These are phyloP conservation scores for Clathrus columnatus DNA, from an alignment of 768 basidiomycete genomes.

Conservation along the genomic window DNA sequence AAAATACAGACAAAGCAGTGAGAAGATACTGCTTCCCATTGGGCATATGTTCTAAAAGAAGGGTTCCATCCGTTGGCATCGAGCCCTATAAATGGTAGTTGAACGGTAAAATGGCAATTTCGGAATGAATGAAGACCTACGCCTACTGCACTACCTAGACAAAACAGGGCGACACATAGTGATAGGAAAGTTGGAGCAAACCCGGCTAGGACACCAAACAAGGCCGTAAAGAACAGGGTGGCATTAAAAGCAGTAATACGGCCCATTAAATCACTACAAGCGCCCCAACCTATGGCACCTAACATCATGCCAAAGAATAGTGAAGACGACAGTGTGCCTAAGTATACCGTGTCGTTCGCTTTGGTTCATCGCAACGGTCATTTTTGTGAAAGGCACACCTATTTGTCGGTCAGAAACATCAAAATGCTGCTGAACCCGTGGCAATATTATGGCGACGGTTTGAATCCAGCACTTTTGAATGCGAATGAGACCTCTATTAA, in stretches of 20 bases:
- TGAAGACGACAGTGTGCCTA: slow-evolving; percentile 76
- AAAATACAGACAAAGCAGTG: slow-evolving; percentile 89
- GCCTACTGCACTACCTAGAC: slow-evolving; percentile 89
- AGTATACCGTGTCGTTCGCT: slow-evolving; percentile 42
- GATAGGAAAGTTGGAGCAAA: slow-evolving; percentile 57
- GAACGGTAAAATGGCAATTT: neutral
- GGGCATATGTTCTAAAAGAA: slow-evolving; percentile 88
- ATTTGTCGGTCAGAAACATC: slow-evolving; percentile 34
- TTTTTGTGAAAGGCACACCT: slow-evolving; percentile 15
- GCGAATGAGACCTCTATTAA: slow-evolving; percentile 1
- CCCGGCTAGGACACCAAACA: slow-evolving; percentile 80
- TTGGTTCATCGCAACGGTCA: slow-evolving; percentile 1
- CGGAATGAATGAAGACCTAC: slow-evolving; percentile 37
- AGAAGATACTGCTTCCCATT: slow-evolving; percentile 87
- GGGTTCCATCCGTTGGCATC: slow-evolving; percentile 95
- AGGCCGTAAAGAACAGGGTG: slow-evolving; percentile 80
- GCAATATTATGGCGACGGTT: slow-evolving; percentile 86
- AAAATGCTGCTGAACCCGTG: slow-evolving; percentile 90
- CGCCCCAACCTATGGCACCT: slow-evolving; percentile 86
- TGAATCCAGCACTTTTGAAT: slow-evolving; percentile 81
- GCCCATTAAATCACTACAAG: slow-evolving; percentile 84
- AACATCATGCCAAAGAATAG: slow-evolving; percentile 99
- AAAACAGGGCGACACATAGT: slow-evolving; percentile 73
- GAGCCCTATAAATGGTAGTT: slow-evolving; percentile 48
- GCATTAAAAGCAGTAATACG: slow-evolving; percentile 86